phyloP scores from a whole-genome alignment of 2,329 filamentous ascomycete species.

The Stagonosporopsis rhizophila region DNA sequence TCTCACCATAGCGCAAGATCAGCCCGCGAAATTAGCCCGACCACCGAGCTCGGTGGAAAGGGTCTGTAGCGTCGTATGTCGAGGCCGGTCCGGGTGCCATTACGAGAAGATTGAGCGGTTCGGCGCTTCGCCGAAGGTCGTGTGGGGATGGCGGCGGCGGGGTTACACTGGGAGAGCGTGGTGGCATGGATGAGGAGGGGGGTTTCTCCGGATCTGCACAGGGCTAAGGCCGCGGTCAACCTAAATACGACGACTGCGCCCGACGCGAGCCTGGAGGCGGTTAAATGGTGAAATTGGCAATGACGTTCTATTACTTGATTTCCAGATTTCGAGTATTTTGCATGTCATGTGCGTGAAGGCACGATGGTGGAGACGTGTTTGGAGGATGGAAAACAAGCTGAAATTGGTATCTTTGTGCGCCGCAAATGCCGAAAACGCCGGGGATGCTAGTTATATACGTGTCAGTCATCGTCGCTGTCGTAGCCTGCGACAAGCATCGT shows the following conservation, averaged over 20 bases:
- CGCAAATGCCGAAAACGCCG: slow-evolving; percentile 1
- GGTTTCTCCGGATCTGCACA: slow-evolving; percentile 14
- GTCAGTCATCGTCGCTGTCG: slow-evolving; percentile 34
- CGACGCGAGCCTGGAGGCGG: neutral
- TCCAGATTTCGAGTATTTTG: neutral
- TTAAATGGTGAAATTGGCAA: neutral
- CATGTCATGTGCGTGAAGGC: neutral
- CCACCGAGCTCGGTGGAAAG: neutral
- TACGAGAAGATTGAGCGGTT: slow-evolving; percentile 1
- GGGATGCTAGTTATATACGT: neutral
- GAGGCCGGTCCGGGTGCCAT: neutral
- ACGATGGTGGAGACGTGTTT: no score
- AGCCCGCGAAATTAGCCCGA: neutral
- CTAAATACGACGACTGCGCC: neutral
- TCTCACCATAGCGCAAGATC: neutral
- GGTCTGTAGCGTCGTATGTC: no score
- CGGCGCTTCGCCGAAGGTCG: neutral
- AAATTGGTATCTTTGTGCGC: slow-evolving; percentile 1
- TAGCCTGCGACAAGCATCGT: slow-evolving; percentile 40
- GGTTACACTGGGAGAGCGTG: neutral
- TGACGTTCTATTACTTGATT: neutral
- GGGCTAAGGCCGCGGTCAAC: slow-evolving; percentile 7
- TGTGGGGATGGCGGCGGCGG: slow-evolving; percentile 7
- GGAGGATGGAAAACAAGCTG: no score
- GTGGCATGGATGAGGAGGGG: neutral